Evolutionary conservation across 495 filamentous ascomycete species (phyloP), one percentile per base, ranked within the genome.

Genomic region (Beverwykella pulmonaria): DNA sequence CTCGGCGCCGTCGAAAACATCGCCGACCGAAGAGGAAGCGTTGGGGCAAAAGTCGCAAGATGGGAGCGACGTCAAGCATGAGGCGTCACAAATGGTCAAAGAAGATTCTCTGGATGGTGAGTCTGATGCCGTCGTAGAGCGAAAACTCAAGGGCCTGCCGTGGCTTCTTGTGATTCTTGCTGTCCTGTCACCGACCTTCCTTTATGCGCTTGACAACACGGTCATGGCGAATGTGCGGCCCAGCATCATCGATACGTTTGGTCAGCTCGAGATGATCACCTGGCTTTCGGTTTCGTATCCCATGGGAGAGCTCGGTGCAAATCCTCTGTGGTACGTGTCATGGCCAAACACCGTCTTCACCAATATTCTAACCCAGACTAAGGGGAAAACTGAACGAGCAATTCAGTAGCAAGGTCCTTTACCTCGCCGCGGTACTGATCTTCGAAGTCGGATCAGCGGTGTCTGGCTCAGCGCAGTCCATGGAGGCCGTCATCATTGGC

Each of bases 361-460:
- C 10, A 36, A 6, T 14, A 2, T 39, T 39, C 29, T 44, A 26
- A 36, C 22, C 48, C 30, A 15, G 19, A 20, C 12, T 8, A 34
- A 58, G 61, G 62, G 71, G 71, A 17, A 34, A 58, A 20, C 2
- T 72, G 2, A 73, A 68, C 39, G 20, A 32, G 0, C 54, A 55
- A 23, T 77, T 79, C 59, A 68, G 79, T 62, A 57, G 59, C 58
- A 77, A 76, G 52, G 75, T 69, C 70, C 46, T 75, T 14, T 79
- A 69, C 65, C 56, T 75, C 25, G 34, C 30, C 17, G 53, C 49
- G 15, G 22, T 78, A 0, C 10, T 69, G 0, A 29, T 79, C 14
- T 80, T 79, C 30, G 73, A 75, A 63, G 65, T 62, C 4, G 77
- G 75, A 7, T 71, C 71, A n/a, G 75, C 75, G 0, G 30, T 80